Conservation (phyloP, 257 asterid species). For the Nicotiana paniculata region DNA sequence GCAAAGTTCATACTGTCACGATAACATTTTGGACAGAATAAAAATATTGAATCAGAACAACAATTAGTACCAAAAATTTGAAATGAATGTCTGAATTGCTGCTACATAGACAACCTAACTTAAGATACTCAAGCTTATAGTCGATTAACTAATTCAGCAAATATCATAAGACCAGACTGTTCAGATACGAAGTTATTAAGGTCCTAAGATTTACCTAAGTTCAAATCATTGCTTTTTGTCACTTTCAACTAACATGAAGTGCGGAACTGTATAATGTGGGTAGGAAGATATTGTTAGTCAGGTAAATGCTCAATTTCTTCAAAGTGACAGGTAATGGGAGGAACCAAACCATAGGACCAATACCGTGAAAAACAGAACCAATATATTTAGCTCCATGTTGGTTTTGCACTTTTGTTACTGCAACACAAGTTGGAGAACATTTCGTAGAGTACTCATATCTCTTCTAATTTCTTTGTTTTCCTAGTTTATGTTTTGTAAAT, state of each 20-base stretch:
- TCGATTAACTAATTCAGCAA: background rate
- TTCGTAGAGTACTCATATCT: background rate
- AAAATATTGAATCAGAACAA: background rate
- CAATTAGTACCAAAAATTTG: background rate
- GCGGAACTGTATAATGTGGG: background rate
- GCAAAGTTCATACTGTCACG: background rate
- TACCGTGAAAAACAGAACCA: background rate
- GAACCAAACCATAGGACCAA: background rate
- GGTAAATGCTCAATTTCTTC: background rate
- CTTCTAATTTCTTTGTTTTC: background rate
- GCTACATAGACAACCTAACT: background rate
- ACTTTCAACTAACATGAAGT: background rate
- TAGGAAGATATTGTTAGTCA: background rate
- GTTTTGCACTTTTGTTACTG: background rate
- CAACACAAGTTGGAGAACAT: background rate
- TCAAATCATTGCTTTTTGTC: background rate
- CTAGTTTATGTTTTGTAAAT: background rate
- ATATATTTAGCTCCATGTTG: background rate
- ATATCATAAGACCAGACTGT: background rate
- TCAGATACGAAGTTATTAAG: constrained; percentile 3
- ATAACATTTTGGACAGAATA: constrained; percentile 2
- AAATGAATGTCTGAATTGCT: background rate
- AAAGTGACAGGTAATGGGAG: background rate
- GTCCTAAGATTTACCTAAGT: background rate
- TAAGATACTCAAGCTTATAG: background rate